A percentile compares a stretch with the other conserved stretches of the same genome.
These are phyloP conservation scores for Ormosia emarginata DNA, from an alignment of 306 rosid genomes.

Conservation along the genomic window DNA sequence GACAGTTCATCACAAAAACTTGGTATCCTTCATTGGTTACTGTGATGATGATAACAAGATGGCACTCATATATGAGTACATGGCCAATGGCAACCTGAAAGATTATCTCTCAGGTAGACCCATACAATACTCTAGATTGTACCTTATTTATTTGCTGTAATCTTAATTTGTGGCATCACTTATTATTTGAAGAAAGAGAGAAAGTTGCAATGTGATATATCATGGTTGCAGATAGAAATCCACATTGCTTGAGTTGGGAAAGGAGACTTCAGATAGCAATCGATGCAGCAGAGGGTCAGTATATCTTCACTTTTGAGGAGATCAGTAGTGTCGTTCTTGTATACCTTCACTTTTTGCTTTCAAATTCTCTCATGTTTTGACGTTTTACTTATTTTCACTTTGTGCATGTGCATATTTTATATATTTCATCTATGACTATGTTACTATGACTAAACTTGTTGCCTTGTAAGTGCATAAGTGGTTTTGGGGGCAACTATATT, in stretches of 20 bases:
- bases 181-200: neutral
- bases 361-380: neutral
- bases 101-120: no score
- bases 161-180: neutral
- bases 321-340: neutral
- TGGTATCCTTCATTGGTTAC: no score
- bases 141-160: neutral
- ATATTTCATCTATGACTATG: neutral
- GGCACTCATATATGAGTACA: no score
- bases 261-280: conserved; percentile 59
- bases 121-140: no score
- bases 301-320: neutral
- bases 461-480: neutral
- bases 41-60: no score
- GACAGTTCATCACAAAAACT: no score
- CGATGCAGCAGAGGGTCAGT: conserved; percentile 65
- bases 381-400: neutral
- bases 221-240: conserved; percentile 42
- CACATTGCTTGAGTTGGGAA: conserved; percentile 53
- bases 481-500: neutral
- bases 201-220: conserved; percentile 11
- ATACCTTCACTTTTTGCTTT: neutral
- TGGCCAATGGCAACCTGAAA: no score
- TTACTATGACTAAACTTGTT: neutral
- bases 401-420: neutral